Conservation (phyloP, 2,329 filamentous ascomycete genomes). For the Ophiocordyceps polyrhachis-furcata region DNA sequence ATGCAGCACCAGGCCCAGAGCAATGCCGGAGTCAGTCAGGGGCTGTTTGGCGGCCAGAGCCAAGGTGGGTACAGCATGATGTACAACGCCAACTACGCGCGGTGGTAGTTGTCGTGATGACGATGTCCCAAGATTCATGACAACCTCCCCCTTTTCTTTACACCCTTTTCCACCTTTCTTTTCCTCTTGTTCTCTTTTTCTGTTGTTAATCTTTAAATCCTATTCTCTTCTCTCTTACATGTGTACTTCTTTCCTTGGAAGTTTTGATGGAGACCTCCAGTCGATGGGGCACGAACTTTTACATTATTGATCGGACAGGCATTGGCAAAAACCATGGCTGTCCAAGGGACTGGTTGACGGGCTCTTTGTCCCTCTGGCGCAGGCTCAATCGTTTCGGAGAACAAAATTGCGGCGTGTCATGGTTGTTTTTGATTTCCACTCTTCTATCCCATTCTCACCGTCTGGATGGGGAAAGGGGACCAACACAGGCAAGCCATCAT, state of each 20-base stretch:
- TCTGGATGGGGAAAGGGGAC: slow-evolving; percentile 4
- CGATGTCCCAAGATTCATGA: slow-evolving; percentile 8
- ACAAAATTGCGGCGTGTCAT: slow-evolving; percentile 5
- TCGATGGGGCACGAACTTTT: slow-evolving; percentile 10
- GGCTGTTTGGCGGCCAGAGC: slow-evolving; percentile 69
- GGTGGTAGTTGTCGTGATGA: slow-evolving; percentile 34
- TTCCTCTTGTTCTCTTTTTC: slow-evolving; percentile 3
- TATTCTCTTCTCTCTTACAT: slow-evolving; percentile 1
- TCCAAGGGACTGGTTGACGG: slow-evolving; percentile 9
- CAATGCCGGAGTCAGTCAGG: slow-evolving; percentile 71
- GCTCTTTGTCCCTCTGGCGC: slow-evolving; percentile 12
- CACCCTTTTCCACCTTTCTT: not conserved
- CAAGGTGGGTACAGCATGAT: slow-evolving; percentile 96
- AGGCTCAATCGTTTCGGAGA: slow-evolving; percentile 10
- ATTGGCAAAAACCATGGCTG: slow-evolving; percentile 4
- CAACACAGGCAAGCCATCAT: slow-evolving; percentile 49
- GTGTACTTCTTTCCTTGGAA: slow-evolving; percentile 4
- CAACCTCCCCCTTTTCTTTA: not conserved
- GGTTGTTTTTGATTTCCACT: slow-evolving; percentile 5
- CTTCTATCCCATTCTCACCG: slow-evolving; percentile 3
- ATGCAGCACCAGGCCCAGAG: slow-evolving; percentile 76
- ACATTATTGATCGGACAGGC: slow-evolving; percentile 14
- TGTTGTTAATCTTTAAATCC: slow-evolving; percentile 1
- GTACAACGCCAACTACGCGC: slow-evolving; percentile 53
- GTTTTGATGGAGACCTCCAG: slow-evolving; percentile 7